phyloP scores from a whole-genome alignment of 1,284 basidiomycete genomes.

The Schizophyllum commune region DNA sequence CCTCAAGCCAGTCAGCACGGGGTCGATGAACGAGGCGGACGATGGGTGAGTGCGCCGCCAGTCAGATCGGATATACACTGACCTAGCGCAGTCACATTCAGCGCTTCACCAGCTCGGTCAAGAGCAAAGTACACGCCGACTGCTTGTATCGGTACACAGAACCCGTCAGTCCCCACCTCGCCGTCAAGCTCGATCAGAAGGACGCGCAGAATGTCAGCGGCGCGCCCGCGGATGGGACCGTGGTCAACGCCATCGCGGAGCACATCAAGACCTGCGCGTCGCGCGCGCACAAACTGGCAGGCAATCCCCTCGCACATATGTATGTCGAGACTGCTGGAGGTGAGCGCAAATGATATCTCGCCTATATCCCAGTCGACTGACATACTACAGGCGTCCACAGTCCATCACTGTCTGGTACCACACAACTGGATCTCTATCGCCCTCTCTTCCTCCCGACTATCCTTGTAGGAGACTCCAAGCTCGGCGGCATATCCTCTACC shows the following conservation, averaged over 20 bases:
- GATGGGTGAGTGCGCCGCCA: slow-evolving; percentile 49
- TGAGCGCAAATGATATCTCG: slow-evolving; percentile 28
- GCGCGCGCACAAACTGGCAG: slow-evolving; percentile 10
- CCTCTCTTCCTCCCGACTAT: slow-evolving; percentile 83
- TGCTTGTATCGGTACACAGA: slow-evolving; percentile 84
- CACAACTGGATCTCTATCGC: slow-evolving; percentile 81
- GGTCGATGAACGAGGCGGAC: slow-evolving; percentile 73
- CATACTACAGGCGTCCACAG: slow-evolving; percentile 77
- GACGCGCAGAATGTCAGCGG: slow-evolving; percentile 14
- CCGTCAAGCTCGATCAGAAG: slow-evolving; percentile 28
- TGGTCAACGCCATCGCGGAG: slow-evolving; percentile 60
- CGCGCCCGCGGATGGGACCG: slow-evolving; percentile 55
- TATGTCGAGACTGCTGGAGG: slow-evolving; percentile 95
- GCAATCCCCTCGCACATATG: slow-evolving; percentile 40
- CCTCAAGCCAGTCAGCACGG: slow-evolving; percentile 89
- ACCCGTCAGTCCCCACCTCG: slow-evolving; percentile 91
- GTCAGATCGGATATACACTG: neutral
- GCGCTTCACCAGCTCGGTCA: slow-evolving; percentile 41
- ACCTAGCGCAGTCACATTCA: slow-evolving; percentile 55
- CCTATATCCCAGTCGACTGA: neutral
- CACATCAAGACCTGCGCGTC: slow-evolving; percentile 51
- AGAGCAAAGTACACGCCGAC: slow-evolving; percentile 43
- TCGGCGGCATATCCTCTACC: slow-evolving; percentile 95
- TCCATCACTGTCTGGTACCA: slow-evolving; percentile 79
- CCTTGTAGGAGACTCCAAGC: slow-evolving; percentile 80